Base-by-base conservation (phyloP, 768 basidiomycete genomes). In the Trichaptum fuscoviolaceum region DNA sequence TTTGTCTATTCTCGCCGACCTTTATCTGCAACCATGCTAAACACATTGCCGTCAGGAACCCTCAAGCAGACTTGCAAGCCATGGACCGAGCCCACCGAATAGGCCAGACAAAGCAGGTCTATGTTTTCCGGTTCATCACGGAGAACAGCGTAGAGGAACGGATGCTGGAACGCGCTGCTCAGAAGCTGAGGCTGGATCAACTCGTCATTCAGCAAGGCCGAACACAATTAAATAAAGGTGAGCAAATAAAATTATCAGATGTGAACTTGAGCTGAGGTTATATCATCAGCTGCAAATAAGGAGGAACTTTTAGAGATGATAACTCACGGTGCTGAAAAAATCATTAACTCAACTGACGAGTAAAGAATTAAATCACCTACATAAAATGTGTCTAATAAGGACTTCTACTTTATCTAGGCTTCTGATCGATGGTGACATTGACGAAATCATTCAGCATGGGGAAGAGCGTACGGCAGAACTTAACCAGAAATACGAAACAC, bases 231-330 rank as follows among this genome's bases (percentile, higher is more conserved):
- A 83, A 86, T 1, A 97, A 96, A 80, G 87, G 91, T 85, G 71
- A 68, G 83, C 73, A 34, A n/a, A 35, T 15, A 17, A 20, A 52
- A 23, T 25, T 62, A 12, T 57, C 58, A 6, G 10, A 63, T 34
- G 63, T 20, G 58, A 52, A 57, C 18, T 15, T 66, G 59, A 35
- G 30, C 23, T 70, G 25, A 66, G 58, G 36, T 64, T 52, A 60
- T 42, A 18, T 12, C 42, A 18, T 7, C 71, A 90, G 95, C 92
- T 64, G 90, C 93, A 18, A 92, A 88, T 75, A 99, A 99, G 80
- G 97, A 99, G 62, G 97, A 99, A 67, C 82, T 99, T 17, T 79
- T 99, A 36, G 96, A 99, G 74, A 99, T 99, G 95, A 99, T 99
- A 67, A 90, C 95, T 7, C 95, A 96, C 72, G 96, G 97, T 23